Conservation (phyloP, 2,329 filamentous ascomycete genomes). For the Botrytis fragariae region DNA sequence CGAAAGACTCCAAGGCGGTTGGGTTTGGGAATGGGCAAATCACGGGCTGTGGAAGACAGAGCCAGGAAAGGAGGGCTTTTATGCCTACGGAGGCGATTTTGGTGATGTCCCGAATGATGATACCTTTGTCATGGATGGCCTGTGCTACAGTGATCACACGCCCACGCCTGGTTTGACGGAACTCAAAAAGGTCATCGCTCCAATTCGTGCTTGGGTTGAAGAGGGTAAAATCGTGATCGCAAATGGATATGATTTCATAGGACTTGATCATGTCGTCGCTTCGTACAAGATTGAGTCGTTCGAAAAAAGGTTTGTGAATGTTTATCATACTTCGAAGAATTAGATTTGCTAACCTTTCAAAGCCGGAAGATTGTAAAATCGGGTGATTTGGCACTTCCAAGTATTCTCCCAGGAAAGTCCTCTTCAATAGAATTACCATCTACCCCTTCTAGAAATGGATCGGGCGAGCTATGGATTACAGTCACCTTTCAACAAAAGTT, state of each 20-base stretch:
- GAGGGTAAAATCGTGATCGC: constrained; percentile 40
- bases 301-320: constrained; percentile 42
- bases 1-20: constrained; percentile 40
- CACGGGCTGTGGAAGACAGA: constrained; percentile 52
- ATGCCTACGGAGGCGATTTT: constrained; percentile 62
- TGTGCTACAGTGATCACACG: constrained; percentile 52
- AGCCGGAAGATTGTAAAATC: constrained; percentile 37
- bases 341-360: constrained; percentile 20
- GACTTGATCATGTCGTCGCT: constrained; percentile 48
- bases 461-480: constrained; percentile 20
- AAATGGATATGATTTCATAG: constrained; percentile 53
- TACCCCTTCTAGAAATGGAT: constrained; percentile 21
- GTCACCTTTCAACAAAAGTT: constrained; percentile 43
- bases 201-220: constrained; percentile 45
- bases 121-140: constrained; percentile 62
- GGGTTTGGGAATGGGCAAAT: constrained; percentile 65
- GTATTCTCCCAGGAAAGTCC: constrained; percentile 38
- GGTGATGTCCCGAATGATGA: constrained; percentile 59
- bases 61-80: constrained; percentile 45
- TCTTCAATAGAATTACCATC: not conserved
- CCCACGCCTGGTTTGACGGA: constrained; percentile 57
- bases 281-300: constrained; percentile 47
- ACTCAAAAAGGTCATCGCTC: constrained; percentile 57
- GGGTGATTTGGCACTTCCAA: constrained; percentile 44
- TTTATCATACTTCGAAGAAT: not conserved